Conservation (phyloP, 2,329 filamentous ascomycete species). For the Calonectria hongkongensis region DNA sequence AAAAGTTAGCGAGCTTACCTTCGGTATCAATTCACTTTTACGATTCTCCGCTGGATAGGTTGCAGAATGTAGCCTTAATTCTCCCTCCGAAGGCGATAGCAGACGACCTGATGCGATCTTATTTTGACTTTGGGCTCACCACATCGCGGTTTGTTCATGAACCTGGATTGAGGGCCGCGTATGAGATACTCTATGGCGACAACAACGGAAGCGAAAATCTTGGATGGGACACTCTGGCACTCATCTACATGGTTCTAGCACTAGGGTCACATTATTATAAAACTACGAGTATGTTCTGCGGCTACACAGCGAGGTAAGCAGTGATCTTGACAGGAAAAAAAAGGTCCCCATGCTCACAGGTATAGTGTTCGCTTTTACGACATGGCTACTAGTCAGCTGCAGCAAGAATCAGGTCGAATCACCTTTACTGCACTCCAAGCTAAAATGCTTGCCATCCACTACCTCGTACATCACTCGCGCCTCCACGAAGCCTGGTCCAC, state of each 20-base stretch:
- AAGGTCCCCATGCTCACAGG: background rate
- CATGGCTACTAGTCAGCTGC: slow-evolving; percentile 1
- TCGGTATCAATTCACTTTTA: slow-evolving; percentile 9
- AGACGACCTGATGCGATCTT: background rate
- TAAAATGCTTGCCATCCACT: slow-evolving; percentile 8
- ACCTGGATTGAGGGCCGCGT: background rate
- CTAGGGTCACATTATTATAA: slow-evolving; percentile 8
- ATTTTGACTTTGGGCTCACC: slow-evolving; percentile 15
- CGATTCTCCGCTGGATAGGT: slow-evolving; percentile 3
- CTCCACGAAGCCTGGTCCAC: slow-evolving; percentile 12
- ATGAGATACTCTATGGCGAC: slow-evolving; percentile 5
- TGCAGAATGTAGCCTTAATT: background rate
- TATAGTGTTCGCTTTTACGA: slow-evolving; percentile 18
- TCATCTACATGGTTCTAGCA: slow-evolving; percentile 11
- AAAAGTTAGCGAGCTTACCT: background rate
- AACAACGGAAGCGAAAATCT: background rate
- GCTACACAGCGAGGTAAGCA: slow-evolving; percentile 7
- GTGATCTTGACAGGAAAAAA: background rate
- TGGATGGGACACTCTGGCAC: slow-evolving; percentile 11
- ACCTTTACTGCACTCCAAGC: background rate
- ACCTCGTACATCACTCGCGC: slow-evolving; percentile 2
- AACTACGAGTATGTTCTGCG: slow-evolving; percentile 4
- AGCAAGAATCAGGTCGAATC: slow-evolving; percentile 8
- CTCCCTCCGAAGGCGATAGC: slow-evolving; percentile 4
- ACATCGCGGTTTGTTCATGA: slow-evolving; percentile 12